phyloP scores from a whole-genome alignment of 805 yeast genomes.

The Nakazawaea ernobii region DNA sequence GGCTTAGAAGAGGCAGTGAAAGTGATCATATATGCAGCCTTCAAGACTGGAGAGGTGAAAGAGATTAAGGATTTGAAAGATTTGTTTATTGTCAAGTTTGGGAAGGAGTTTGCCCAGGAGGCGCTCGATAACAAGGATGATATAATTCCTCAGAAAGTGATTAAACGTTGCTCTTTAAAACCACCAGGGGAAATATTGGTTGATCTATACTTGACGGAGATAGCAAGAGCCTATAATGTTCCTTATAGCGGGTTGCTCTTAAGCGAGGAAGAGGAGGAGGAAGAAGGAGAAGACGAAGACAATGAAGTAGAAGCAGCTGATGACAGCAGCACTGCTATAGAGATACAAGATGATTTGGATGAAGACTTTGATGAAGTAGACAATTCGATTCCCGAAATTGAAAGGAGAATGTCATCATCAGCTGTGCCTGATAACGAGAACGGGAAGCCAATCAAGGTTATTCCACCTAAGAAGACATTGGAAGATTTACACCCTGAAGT shows the following conservation, averaged over 20 bases:
- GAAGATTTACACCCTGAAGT: conserved; percentile 33
- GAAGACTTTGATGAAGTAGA: conserved; percentile 13
- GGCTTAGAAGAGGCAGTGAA: conserved; percentile 73
- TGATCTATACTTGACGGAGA: conserved; percentile 65
- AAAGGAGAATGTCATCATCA: conserved; percentile 18
- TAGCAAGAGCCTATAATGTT: conserved; percentile 73
- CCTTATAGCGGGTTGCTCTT: conserved; percentile 56
- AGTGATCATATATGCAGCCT: conserved; percentile 62
- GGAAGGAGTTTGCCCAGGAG: conserved; percentile 55
- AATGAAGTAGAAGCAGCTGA: conserved; percentile 22
- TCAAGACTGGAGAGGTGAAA: conserved; percentile 63
- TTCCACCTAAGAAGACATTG: conserved; percentile 35
- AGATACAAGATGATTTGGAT: conserved; percentile 13
- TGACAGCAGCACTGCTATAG: conserved; percentile 20
- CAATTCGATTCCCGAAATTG: conserved; percentile 16
- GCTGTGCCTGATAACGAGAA: conserved; percentile 17
- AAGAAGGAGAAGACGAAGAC: conserved; percentile 21
- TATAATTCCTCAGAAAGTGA: conserved; percentile 63
- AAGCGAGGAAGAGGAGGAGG: conserved; percentile 15
- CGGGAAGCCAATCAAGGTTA: conserved; percentile 33
- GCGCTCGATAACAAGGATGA: conserved; percentile 47
- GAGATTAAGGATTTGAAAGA: conserved; percentile 63
- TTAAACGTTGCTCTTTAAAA: conserved; percentile 54
- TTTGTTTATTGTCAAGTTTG: conserved; percentile 54
- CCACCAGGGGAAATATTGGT: conserved; percentile 68